Evolutionary conservation across 129 eudicot genomes (phyloP).

Genomic region (Lonicera japonica): DNA sequence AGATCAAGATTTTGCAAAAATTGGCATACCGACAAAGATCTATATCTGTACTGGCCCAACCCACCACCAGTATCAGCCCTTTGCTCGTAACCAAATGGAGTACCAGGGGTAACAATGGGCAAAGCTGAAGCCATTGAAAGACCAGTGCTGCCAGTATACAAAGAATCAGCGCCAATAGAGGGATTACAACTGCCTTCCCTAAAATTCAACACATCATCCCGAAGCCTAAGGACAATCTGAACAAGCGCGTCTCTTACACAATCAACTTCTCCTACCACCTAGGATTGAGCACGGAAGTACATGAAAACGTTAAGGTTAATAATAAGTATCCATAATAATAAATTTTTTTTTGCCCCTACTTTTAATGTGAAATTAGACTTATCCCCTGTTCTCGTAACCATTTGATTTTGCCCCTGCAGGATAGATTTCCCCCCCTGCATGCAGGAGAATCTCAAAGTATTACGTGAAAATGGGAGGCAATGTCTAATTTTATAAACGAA

Average conservation of each 20-base stretch:
- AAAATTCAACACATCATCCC: constrained; percentile 71
- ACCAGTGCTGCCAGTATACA: constrained; percentile 48
- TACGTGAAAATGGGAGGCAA: too few species aligned
- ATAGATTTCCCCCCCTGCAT: too few species aligned
- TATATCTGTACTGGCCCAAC: constrained; percentile 55
- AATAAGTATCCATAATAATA: too few species aligned
- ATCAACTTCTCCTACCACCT: constrained; percentile 82
- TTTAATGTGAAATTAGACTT: too few species aligned
- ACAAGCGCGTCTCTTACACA: constrained; percentile 91
- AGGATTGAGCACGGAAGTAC: too few species aligned
- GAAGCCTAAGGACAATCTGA: constrained; percentile 85
- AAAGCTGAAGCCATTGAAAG: constrained; percentile 46
- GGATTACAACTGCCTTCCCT: constrained; percentile 49
- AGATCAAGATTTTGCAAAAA: too few species aligned
- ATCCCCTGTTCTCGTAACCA: too few species aligned
- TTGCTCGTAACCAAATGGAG: constrained; percentile 59
- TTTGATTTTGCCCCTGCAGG: too few species aligned
- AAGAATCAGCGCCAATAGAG: constrained; percentile 48
- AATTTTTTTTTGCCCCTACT: too few species aligned
- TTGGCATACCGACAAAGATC: constrained; percentile 58
- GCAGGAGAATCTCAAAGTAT: too few species aligned
- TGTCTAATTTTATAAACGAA: too few species aligned
- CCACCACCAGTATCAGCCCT: constrained; percentile 62
- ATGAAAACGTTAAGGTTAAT: too few species aligned
- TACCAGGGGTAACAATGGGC: constrained; percentile 38